Base-by-base conservation (phyloP, 345 rosid genomes). In the Ceriops tagal region DNA sequence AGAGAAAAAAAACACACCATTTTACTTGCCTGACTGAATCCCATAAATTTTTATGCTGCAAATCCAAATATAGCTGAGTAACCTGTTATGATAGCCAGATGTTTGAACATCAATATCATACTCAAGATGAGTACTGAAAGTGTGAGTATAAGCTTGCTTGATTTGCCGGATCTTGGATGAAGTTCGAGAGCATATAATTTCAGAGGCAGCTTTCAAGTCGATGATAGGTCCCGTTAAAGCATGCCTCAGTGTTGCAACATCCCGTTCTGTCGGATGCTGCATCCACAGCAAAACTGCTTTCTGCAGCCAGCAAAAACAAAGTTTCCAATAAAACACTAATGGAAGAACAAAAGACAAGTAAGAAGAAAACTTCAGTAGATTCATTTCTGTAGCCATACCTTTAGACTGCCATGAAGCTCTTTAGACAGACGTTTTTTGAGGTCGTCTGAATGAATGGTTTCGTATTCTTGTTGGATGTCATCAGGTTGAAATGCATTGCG, bases 321-420 rank as follows among this genome's bases (percentile, higher is more conserved):
- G 22, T 18, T 3, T n/a, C 18, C 2, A 4, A 16, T 4, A 31
- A 4, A 16, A 26, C 2, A 19, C 20, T 4, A 64, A 20, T 4
- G 13, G 6, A 20, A 24, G 34, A 8, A 0, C 11, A 15, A 43
- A 30, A 22, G 49, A 43, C 49, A 3, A 43, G 18, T 10, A 3
- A 5, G 4, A 43, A 43, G 49, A 43, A 43, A 13, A 43, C 18
- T 15, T 26, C 5, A 4, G 19, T 0, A 22, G 24, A 4, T 30
- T 28, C 28, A 6, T 49, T n/a, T 47, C 10, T 4, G 13, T 1
- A 28, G 58, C 15, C 10, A 18, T 73, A 83, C 95, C 91, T 84
- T 87, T 53, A 89, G 76, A 68, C 87, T 71, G 35, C 91, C 91
- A 15, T 75, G 86, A 46, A 89, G 89, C 82, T 89, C 90, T 0